Conservation (phyloP, 2,329 filamentous ascomycete genomes). For the Pezizomycotina sp. region DNA sequence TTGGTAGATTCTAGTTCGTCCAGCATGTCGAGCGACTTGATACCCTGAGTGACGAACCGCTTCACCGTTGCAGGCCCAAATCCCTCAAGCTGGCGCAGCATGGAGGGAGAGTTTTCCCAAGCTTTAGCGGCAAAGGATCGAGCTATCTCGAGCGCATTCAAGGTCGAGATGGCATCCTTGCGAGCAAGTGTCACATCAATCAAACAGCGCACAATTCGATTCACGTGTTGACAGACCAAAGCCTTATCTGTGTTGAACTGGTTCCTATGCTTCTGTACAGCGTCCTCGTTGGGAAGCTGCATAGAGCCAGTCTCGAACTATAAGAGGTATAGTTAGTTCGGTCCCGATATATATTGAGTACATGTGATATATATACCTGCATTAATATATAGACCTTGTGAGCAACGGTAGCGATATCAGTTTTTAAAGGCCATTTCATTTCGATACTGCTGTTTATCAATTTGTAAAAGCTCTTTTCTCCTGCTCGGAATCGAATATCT, state of each 20-base stretch:
- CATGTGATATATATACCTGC: slow-evolving; percentile 33
- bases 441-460: slow-evolving; percentile 52
- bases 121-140: slow-evolving; percentile 56
- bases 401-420: slow-evolving; percentile 44
- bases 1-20: slow-evolving; percentile 47
- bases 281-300: slow-evolving; percentile 45
- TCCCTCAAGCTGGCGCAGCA: slow-evolving; percentile 67
- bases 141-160: slow-evolving; percentile 57
- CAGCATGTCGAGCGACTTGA: slow-evolving; percentile 56
- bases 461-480: slow-evolving; percentile 54
- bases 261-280: slow-evolving; percentile 37
- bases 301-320: slow-evolving; percentile 47
- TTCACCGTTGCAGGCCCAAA: slow-evolving; percentile 61
- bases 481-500: slow-evolving; percentile 51
- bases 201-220: slow-evolving; percentile 56
- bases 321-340: background rate
- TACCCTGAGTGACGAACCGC: slow-evolving; percentile 53
- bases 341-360: background rate
- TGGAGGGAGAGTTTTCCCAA: slow-evolving; percentile 69
- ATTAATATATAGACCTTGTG: slow-evolving; percentile 66
- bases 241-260: slow-evolving; percentile 45
- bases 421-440: slow-evolving; percentile 55
- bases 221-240: slow-evolving; percentile 50
- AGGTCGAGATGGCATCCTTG: slow-evolving; percentile 50
- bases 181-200: slow-evolving; percentile 51